Conservation (phyloP, 495 filamentous ascomycete species). For the Pyronema domesticum region DNA sequence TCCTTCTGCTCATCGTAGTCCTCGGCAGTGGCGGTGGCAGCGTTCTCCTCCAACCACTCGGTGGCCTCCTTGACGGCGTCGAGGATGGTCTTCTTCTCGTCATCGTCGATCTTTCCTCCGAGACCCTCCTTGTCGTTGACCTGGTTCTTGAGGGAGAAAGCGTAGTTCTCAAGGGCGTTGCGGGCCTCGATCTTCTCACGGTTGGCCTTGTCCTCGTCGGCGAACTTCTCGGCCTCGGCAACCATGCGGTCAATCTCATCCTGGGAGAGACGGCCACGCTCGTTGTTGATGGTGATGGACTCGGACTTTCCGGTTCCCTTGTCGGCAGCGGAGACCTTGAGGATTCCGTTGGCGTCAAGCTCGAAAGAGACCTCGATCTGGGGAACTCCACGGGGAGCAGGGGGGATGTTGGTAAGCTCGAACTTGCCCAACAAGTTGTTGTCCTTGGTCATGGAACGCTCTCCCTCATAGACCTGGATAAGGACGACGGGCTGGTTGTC, state of each 20-base stretch:
- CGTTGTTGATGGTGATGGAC: conserved; percentile 95
- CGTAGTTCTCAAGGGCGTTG: conserved; percentile 92
- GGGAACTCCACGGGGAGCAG: conserved; percentile 85
- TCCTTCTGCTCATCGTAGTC: conserved; percentile 99
- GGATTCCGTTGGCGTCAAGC: conserved; percentile 91
- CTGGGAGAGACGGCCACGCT: conserved; percentile 87
- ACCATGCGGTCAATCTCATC: conserved; percentile 99
- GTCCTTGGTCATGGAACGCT: conserved; percentile 89
- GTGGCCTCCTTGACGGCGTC: conserved; percentile 93
- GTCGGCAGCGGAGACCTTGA: conserved; percentile 86
- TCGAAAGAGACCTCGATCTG: conserved; percentile 98
- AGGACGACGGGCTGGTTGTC: conserved; percentile 96
- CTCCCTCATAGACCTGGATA: conserved; percentile 94
- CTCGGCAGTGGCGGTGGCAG: conserved; percentile 63
- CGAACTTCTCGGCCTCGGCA: conserved; percentile 89
- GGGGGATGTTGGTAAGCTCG: conserved; percentile 86
- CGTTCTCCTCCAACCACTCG: conserved; percentile 97
- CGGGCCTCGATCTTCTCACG: conserved; percentile 84
- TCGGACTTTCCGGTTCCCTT: conserved; percentile 95
- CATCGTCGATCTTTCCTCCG: conserved; percentile 92
- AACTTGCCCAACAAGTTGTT: conserved; percentile 97
- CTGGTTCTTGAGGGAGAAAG: conserved; percentile 97
- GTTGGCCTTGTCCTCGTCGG: conserved; percentile 96
- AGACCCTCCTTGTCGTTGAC: conserved; percentile 93
- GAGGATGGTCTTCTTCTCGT: conserved; percentile 94